Evolutionary conservation across 805 yeast genomes (phyloP).

Genomic region (Myxozyma nipponensis): DNA sequence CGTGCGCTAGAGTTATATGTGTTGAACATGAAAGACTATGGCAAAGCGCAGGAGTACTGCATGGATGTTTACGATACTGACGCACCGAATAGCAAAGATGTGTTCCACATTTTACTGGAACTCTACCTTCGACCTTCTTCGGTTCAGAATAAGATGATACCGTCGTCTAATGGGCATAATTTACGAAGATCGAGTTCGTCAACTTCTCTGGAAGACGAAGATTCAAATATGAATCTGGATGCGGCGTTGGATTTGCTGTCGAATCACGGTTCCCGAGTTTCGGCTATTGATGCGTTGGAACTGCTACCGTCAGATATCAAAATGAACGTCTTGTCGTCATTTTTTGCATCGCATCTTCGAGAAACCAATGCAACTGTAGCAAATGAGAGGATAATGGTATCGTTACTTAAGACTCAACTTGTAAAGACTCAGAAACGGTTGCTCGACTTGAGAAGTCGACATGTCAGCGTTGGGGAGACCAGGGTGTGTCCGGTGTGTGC

Average conservation of each 20-base stretch:
- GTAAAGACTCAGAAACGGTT: conserved; percentile 46
- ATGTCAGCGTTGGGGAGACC: conserved; percentile 42
- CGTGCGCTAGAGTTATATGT: conserved; percentile 61
- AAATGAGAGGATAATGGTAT: conserved; percentile 43
- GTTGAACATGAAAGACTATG: conserved; percentile 53
- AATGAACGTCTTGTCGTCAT: conserved; percentile 43
- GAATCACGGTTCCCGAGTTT: conserved; percentile 49
- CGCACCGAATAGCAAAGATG: conserved; percentile 40
- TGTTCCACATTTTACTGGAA: conserved; percentile 49
- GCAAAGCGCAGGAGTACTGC: conserved; percentile 61
- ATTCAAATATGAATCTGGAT: conserved; percentile 34
- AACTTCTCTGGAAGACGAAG: background rate
- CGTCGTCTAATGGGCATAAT: background rate
- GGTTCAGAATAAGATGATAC: background rate
- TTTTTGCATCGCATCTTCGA: conserved; percentile 47
- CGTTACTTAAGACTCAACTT: conserved; percentile 53
- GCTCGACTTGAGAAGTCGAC: conserved; percentile 40
- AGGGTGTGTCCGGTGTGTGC: conserved; percentile 58
- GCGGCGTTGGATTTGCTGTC: conserved; percentile 43
- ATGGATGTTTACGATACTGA: conserved; percentile 44
- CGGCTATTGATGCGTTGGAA: conserved; percentile 44
- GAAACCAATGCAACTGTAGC: conserved; percentile 42
- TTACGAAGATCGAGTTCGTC: background rate
- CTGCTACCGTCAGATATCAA: conserved; percentile 52
- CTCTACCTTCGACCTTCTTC: conserved; percentile 34